These are phyloP conservation scores for Mycena latifolia DNA, from an alignment of 768 basidiomycete genomes.

Conservation along the genomic window DNA sequence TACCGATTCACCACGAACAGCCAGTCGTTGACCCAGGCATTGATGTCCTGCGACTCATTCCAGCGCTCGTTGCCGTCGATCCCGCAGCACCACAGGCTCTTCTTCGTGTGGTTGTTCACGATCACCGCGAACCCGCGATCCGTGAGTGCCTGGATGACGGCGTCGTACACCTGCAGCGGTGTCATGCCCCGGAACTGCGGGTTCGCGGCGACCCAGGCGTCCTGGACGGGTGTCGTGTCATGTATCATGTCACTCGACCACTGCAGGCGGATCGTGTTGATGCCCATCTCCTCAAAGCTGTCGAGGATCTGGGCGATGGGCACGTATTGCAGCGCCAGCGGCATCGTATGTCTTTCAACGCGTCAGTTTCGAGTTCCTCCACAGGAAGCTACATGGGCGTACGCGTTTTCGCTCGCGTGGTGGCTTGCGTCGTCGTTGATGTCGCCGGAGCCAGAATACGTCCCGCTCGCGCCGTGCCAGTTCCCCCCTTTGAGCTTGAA, in stretches of 20 bases:
- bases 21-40: conserved; percentile 31
- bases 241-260: conserved; percentile 34
- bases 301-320: conserved; percentile 35
- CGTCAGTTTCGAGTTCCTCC: background rate
- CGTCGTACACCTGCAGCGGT: conserved; percentile 33
- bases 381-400: background rate
- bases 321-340: conserved; percentile 35
- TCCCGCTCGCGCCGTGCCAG: conserved; percentile 32
- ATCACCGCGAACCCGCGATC: conserved; percentile 33
- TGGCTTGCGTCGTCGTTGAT: conserved; percentile 33
- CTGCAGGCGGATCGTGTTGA: conserved; percentile 33
- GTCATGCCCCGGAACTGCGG: conserved; percentile 36
- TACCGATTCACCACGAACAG: conserved; percentile 30
- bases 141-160: conserved; percentile 30
- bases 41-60: conserved; percentile 28
- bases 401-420: conserved; percentile 26
- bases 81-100: conserved; percentile 32
- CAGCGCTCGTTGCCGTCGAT: conserved; percentile 36
- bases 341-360: conserved; percentile 31
- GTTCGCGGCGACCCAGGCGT: conserved; percentile 34
- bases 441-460: conserved; percentile 25
- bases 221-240: conserved; percentile 22
- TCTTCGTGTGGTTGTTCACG: conserved; percentile 32
- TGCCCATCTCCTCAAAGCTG: conserved; percentile 30
- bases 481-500: too few species aligned